Conservation (phyloP, 345 rosid species). For the thale cress (Arabidopsis thaliana) region TAIR10.1 NC_003076.8:14590501-14591000, state of each 20-base stretch:
- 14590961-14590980: background rate
- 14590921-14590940: slow-evolving; percentile 12
- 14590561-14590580: background rate
- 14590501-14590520: background rate
- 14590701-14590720: slow-evolving; percentile 72
- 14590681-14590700: background rate
- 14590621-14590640: background rate
- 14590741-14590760: slow-evolving; percentile 97
- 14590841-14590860: slow-evolving; percentile 91
- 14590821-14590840: slow-evolving; percentile 96
- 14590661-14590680: slow-evolving; percentile 15
- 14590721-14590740: slow-evolving; percentile 98
- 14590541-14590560: background rate
- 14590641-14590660: background rate
- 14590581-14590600: background rate
- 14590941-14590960: background rate
- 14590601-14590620: background rate
- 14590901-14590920: slow-evolving; percentile 93
- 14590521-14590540: background rate
- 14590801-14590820: slow-evolving; percentile 90
- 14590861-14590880: slow-evolving; percentile 98
- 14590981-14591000: slow-evolving; percentile 5
- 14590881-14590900: slow-evolving; percentile 97
- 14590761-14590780: slow-evolving; percentile 98
- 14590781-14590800: slow-evolving; percentile 87